Base-by-base conservation (phyloP, 2,329 filamentous ascomycete genomes). In the Hymenoscyphus salicellus region DNA sequence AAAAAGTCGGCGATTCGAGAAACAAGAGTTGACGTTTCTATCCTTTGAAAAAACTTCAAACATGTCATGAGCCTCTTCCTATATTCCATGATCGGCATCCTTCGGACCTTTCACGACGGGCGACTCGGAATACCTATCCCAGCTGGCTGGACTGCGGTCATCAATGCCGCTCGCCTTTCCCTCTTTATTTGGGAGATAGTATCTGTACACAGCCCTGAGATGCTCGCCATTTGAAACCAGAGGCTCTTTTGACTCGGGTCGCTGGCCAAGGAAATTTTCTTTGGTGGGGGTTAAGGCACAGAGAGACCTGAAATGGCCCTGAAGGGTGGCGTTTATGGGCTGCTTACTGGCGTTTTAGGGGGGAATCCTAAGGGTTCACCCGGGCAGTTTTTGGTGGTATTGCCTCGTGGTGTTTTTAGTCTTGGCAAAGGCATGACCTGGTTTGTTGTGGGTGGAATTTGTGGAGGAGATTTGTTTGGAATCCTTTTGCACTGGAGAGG, bases 81-180 rank as follows among this genome's bases (percentile, higher is more conserved):
- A 33, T 57, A 33, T 58, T 58, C 55, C 30, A 38, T 58, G 55
- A 58, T 58, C 55, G 30, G 30, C 55, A 38, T 33, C 33, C 30
- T 20, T 58, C 30, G n/a, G 55, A 28, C 30, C 30, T 23, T 17
- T 20, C 17, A 23, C 16, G 14, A 20, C 55, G 30, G n/a, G 16
- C n/a, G 30, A 8, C 30, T 14, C 14, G 14, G 32, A 20, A 10
- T 30, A n/a, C n/a, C n/a, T n/a, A 32, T 14, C 5, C 30, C 6
- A 33, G 7, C 36, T 2, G 10, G 46, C 10, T 11, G 23, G n/a
- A 26, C 46, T 52, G 46, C 46, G 46, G 46, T 38, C 36, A 38
- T 38, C 36, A 38, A 38, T 38, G 36, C 36, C 36, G 36, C 5
- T 38, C 1, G 1, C 14, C 36, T 3, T 11, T 36, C 8, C n/a